These are phyloP conservation scores for Colletotrichum sp. DNA, from an alignment of 2,329 filamentous ascomycete genomes.

Conservation along the genomic window DNA sequence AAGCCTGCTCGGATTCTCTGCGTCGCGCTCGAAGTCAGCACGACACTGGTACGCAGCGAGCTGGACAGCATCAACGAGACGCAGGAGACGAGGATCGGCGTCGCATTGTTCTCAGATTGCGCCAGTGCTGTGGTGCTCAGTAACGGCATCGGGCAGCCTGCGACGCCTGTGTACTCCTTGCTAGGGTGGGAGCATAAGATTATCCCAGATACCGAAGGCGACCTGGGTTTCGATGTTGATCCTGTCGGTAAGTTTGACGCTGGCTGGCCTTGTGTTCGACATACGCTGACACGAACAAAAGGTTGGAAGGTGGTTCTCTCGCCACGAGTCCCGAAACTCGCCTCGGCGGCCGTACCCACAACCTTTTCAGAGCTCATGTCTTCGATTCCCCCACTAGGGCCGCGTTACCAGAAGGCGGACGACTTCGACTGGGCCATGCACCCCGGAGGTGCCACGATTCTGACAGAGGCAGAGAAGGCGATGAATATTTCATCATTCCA, in stretches of 20 bases:
- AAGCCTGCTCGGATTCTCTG: constrained; percentile 68
- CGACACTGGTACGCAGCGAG: constrained; percentile 67
- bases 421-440: constrained; percentile 79
- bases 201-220: constrained; percentile 64
- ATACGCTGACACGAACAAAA: constrained; percentile 24
- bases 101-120: constrained; percentile 72
- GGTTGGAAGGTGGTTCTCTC: constrained; percentile 73
- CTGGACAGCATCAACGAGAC: constrained; percentile 64
- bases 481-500: constrained; percentile 66
- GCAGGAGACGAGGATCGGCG: constrained; percentile 68
- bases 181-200: constrained; percentile 69
- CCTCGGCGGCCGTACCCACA: constrained; percentile 54
- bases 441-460: constrained; percentile 70
- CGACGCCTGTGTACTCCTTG: constrained; percentile 60
- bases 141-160: constrained; percentile 60
- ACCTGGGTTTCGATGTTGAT: constrained; percentile 70
- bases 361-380: constrained; percentile 60
- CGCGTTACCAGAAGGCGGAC: constrained; percentile 46
- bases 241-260: constrained; percentile 52
- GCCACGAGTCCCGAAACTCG: constrained; percentile 63
- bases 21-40: constrained; percentile 67
- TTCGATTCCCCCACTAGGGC: constrained; percentile 49
- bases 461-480: constrained; percentile 64
- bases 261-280: not conserved
- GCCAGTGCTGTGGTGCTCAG: constrained; percentile 69